These are phyloP conservation scores for Tuber aestivum DNA, from an alignment of 495 filamentous ascomycete genomes.

Conservation along the genomic window DNA sequence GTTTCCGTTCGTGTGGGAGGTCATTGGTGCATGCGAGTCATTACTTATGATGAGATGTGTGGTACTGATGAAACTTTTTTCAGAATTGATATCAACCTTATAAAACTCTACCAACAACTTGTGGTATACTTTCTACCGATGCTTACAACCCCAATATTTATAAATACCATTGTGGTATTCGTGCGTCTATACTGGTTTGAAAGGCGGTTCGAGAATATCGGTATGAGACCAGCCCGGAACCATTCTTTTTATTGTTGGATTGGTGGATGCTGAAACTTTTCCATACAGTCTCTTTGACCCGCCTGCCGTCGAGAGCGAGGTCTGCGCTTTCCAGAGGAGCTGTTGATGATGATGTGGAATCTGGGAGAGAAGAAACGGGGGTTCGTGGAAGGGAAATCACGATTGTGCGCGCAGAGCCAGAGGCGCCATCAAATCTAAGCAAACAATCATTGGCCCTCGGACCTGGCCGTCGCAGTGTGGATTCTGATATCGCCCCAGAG, in stretches of 20 bases:
- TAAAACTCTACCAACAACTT: constrained; percentile 72
- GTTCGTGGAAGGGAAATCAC: constrained; percentile 56
- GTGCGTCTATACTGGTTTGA: constrained; percentile 96
- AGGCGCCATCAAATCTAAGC: constrained; percentile 4
- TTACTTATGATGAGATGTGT: constrained; percentile 14
- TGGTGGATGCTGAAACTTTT: constrained; percentile 6
- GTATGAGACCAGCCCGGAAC: constrained; percentile 45
- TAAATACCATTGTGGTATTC: constrained; percentile 81
- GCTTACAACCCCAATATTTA: constrained; percentile 81
- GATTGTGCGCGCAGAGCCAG: constrained; percentile 49
- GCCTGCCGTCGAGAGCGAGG: constrained; percentile 41
- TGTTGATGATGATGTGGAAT: constrained; percentile 46
- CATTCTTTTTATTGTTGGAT: background rate
- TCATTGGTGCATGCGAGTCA: background rate
- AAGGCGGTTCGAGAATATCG: constrained; percentile 79
- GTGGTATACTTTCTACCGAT: constrained; percentile 64
- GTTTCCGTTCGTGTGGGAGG: constrained; percentile 18
- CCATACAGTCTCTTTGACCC: constrained; percentile 27
- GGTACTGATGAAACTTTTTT: constrained; percentile 24
- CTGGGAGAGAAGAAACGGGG: constrained; percentile 51
- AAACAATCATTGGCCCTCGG: background rate
- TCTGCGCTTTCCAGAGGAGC: constrained; percentile 51
- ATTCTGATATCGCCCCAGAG: background rate
- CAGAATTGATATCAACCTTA: constrained; percentile 63
- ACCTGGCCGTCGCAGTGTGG: background rate